These are phyloP conservation scores for Apiotrichum brassicae DNA, from an alignment of 1,284 basidiomycete genomes.

Conservation along the genomic window DNA sequence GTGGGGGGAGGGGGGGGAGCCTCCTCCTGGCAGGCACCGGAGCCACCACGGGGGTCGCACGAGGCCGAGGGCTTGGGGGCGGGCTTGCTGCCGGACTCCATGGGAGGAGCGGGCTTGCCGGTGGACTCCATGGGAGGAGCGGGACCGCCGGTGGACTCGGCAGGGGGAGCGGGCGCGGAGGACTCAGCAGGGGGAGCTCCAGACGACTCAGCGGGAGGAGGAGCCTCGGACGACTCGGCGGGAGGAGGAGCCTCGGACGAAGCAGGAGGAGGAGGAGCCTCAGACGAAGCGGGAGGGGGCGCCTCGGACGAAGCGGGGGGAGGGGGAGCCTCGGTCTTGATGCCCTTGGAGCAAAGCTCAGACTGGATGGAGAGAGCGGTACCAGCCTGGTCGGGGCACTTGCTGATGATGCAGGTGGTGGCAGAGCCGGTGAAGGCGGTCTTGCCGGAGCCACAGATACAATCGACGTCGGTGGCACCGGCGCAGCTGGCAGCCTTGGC, in stretches of 20 bases:
- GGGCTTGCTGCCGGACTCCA: background rate
- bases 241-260: background rate
- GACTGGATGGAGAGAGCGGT: background rate
- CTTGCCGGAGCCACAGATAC: background rate
- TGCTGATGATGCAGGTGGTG: background rate
- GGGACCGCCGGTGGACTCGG: background rate
- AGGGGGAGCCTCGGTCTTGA: background rate
- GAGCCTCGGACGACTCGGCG: background rate
- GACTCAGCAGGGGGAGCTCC: background rate
- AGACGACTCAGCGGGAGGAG: background rate
- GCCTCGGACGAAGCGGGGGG: background rate
- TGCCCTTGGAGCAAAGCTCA: background rate
- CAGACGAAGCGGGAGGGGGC: background rate
- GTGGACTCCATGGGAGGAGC: background rate
- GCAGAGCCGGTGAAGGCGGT: background rate
- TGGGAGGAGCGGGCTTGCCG: background rate
- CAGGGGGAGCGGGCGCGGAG: background rate
- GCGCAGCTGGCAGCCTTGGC: background rate
- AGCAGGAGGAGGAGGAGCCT: background rate
- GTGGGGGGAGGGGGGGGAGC: background rate
- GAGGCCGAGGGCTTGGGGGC: background rate
- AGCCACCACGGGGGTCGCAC: background rate
- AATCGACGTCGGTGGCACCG: background rate
- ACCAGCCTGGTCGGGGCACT: background rate
- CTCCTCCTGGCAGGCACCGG: background rate